phyloP scores from a whole-genome alignment of 345 rosid genomes.

The Sapria himalayana region DNA sequence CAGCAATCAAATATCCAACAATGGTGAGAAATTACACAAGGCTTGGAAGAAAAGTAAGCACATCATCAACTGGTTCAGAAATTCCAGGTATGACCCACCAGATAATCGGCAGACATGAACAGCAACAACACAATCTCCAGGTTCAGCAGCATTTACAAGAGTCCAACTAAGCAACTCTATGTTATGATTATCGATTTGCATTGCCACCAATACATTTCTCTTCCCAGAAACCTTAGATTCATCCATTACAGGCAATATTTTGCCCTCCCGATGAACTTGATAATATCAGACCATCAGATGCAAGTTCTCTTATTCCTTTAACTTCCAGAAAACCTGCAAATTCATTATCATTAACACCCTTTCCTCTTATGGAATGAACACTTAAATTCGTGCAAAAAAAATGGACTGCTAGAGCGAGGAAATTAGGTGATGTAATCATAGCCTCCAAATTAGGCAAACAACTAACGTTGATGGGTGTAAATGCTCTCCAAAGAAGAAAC shows the following conservation, averaged over 20 bases:
- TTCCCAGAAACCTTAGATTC: conserved; percentile 14
- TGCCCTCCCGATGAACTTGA: no score
- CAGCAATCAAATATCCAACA: neutral
- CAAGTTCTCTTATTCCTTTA: conserved; percentile 5
- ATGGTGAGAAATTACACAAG: no score
- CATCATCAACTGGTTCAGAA: no score
- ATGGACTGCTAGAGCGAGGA: neutral
- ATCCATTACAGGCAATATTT: conserved; percentile 19
- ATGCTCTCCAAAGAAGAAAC: no score
- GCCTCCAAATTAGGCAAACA: neutral
- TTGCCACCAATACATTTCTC: conserved; percentile 53
- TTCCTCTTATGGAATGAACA: conserved; percentile 8
- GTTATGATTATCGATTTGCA: conserved; percentile 33
- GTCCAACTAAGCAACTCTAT: conserved; percentile 65
- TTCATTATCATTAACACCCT: conserved; percentile 3
- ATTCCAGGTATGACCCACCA: conserved; percentile 20
- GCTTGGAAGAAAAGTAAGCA: no score
- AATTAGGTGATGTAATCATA: neutral
- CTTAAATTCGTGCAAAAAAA: conserved; percentile 12
- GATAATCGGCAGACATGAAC: conserved; percentile 45
- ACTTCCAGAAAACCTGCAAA: conserved; percentile 10
- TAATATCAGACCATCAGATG: no score
- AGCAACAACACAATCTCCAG: conserved; percentile 63
- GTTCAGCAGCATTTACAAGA: conserved; percentile 57
- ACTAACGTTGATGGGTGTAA: conserved; percentile 3